Conservation (phyloP, 495 filamentous ascomycete species). For the Penicillium cinerascens region DNA sequence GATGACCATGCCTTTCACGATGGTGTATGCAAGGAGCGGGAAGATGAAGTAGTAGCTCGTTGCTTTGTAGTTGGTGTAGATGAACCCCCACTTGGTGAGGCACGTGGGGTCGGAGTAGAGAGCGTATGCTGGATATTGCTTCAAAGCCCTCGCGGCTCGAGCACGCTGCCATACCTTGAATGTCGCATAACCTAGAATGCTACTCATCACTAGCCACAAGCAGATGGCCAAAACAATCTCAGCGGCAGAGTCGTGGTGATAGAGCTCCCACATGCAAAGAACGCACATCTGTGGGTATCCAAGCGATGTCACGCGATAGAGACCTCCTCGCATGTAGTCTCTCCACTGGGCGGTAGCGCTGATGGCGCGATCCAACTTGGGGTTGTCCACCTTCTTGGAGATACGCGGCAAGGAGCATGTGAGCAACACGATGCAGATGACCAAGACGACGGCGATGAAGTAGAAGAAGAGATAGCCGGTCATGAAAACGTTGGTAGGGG, state of each 20-base stretch:
- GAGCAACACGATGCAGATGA: constrained; percentile 67
- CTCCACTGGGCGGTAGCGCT: constrained; percentile 89
- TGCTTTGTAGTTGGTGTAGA: constrained; percentile 95
- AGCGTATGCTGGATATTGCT: constrained; percentile 94
- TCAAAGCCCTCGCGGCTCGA: constrained; percentile 76
- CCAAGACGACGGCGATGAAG: constrained; percentile 71
- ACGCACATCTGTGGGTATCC: constrained; percentile 90
- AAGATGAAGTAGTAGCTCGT: constrained; percentile 95
- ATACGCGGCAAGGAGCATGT: constrained; percentile 71
- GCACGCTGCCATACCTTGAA: constrained; percentile 87
- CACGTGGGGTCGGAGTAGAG: constrained; percentile 90
- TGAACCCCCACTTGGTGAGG: constrained; percentile 96
- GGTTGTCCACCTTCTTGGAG: constrained; percentile 68
- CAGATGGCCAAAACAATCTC: constrained; percentile 85
- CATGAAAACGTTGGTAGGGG: constrained; percentile 88
- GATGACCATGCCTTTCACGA: constrained; percentile 87
- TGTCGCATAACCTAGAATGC: constrained; percentile 74
- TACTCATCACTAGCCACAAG: constrained; percentile 81
- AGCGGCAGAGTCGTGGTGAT: constrained; percentile 74
- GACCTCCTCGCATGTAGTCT: constrained; percentile 79
- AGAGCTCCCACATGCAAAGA: constrained; percentile 92
- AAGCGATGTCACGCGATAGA: constrained; percentile 85
- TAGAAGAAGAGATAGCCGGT: constrained; percentile 89
- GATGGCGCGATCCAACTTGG: constrained; percentile 59
- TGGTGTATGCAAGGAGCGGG: constrained; percentile 69